Evolutionary conservation across 495 filamentous ascomycete genomes (phyloP).

Genomic region (Talaromyces ruber): DNA sequence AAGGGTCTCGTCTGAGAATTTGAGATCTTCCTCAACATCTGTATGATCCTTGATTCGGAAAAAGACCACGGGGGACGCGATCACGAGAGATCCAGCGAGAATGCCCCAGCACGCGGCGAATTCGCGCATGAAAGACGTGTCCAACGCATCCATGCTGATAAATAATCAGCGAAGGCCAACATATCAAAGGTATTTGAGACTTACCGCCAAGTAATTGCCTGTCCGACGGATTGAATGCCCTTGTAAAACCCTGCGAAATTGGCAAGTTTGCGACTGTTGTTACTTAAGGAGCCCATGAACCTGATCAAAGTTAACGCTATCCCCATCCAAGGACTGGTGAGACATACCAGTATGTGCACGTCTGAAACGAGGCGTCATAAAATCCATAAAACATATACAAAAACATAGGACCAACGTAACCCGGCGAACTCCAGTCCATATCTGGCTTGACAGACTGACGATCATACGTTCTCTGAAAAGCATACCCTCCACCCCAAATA

Average conservation of each 20-base stretch:
- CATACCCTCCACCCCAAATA: conserved; percentile 85
- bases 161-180: conserved; percentile 7
- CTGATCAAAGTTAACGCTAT: conserved; percentile 25
- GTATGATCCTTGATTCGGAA: conserved; percentile 68
- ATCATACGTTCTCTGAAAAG: conserved; percentile 59
- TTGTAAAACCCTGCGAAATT: conserved; percentile 96
- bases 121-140: conserved; percentile 55
- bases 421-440: conserved; percentile 54
- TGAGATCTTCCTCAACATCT: conserved; percentile 66
- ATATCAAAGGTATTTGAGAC: conserved; percentile 9
- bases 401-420: conserved; percentile 78
- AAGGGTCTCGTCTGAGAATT: conserved; percentile 72
- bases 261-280: conserved; percentile 84
- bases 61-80: conserved; percentile 74
- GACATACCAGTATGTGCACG: conserved; percentile 71
- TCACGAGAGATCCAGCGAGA: conserved; percentile 58
- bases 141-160: conserved; percentile 51
- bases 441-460: conserved; percentile 34
- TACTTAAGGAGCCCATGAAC: conserved; percentile 88
- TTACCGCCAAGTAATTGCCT: conserved; percentile 74
- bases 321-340: background rate
- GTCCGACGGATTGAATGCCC: conserved; percentile 90
- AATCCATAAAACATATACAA: conserved; percentile 92
- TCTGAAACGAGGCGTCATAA: conserved; percentile 82
- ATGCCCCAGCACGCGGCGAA: conserved; percentile 64